phyloP scores from a whole-genome alignment of 202 grass and related monocot species.

The Carex arenaria region DNA sequence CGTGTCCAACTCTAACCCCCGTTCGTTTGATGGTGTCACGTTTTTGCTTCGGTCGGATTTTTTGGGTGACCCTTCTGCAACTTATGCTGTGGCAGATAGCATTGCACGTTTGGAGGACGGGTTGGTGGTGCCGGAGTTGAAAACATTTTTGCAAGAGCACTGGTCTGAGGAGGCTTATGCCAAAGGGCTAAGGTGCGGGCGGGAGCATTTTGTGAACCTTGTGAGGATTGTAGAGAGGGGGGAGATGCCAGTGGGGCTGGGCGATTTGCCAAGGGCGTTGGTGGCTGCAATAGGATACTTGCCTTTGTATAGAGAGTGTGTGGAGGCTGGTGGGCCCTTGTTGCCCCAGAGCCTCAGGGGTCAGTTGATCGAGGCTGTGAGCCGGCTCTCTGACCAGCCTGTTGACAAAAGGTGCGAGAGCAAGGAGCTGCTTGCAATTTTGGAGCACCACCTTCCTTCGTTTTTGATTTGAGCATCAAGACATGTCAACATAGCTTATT shows the following conservation, averaged over 20 bases:
- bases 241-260: conserved; percentile 52
- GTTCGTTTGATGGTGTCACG: conserved; percentile 65
- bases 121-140: conserved; percentile 62
- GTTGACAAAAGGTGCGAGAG: conserved; percentile 50
- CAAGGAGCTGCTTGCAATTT: conserved; percentile 66
- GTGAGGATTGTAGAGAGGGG: conserved; percentile 73
- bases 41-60: conserved; percentile 88
- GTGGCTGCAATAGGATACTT: conserved; percentile 86
- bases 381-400: conserved; percentile 44
- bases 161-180: conserved; percentile 84
- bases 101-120: conserved; percentile 71
- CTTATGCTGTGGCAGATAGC: conserved; percentile 85
- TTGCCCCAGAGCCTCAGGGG: conserved; percentile 89
- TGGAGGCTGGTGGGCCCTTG: conserved; percentile 41
- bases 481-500: neutral
- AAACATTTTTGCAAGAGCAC: conserved; percentile 67
- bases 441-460: conserved; percentile 72
- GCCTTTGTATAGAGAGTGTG: conserved; percentile 79
- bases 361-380: conserved; percentile 86
- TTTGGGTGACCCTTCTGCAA: conserved; percentile 64
- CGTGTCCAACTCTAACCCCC: conserved; percentile 11
- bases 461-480: conserved; percentile 52
- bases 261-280: conserved; percentile 52
- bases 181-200: conserved; percentile 38
- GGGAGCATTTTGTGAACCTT: conserved; percentile 81